A percentile compares a stretch with the other conserved stretches of the same genome.
Conservation (phyloP, 208 protist species). For the Tritrichomonas foetus region DNA sequence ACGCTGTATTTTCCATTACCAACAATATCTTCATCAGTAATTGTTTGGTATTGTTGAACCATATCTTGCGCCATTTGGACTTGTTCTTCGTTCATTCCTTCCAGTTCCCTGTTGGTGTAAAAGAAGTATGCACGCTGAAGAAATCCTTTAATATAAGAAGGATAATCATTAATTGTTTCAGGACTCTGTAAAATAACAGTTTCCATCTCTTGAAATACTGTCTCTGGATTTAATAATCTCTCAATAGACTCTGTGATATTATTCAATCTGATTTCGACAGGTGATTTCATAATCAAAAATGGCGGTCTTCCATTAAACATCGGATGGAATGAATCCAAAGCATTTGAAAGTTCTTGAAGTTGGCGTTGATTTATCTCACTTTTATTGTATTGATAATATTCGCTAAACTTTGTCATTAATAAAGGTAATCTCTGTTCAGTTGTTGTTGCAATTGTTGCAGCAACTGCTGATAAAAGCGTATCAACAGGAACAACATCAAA, state of each 20-base stretch:
- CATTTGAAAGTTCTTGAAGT: too few species aligned
- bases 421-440: too few species aligned
- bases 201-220: constrained; percentile 25
- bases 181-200: neutral
- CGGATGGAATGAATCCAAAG: too few species aligned
- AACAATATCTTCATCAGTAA: neutral
- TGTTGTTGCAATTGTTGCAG: too few species aligned
- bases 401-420: too few species aligned
- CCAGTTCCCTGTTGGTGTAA: neutral
- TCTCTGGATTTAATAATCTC: neutral
- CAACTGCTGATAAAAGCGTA: too few species aligned
- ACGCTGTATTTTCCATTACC: neutral
- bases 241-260: neutral
- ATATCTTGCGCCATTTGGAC: neutral
- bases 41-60: neutral
- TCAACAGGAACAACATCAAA: too few species aligned
- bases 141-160: neutral
- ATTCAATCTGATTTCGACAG: too few species aligned
- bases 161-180: neutral
- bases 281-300: too few species aligned
- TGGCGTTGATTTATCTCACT: too few species aligned
- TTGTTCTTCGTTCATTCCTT: neutral
- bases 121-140: neutral
- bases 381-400: too few species aligned
- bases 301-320: too few species aligned